Conservation (phyloP, 129 eudicot genomes). For the Rutidosis leptorrhynchoides region DNA sequence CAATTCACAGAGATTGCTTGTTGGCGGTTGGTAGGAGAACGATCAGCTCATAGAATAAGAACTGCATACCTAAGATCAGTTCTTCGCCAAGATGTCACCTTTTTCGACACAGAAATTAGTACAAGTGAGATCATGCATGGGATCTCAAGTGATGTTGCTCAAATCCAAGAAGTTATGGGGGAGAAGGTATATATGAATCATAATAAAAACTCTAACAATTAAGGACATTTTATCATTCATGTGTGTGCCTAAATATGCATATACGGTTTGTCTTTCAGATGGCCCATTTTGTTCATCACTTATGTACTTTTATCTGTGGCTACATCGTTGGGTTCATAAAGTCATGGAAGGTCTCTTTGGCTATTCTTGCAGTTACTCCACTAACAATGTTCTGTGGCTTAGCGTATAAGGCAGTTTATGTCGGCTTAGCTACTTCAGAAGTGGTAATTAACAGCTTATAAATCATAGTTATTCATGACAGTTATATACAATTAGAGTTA, state of each 20-base stretch:
- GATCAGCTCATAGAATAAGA: slow-evolving; percentile 84
- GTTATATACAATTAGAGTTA: neutral
- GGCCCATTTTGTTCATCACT: slow-evolving; percentile 77
- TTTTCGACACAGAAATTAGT: slow-evolving; percentile 65
- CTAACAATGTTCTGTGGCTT: slow-evolving; percentile 82
- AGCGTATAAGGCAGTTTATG: slow-evolving; percentile 76
- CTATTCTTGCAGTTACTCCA: slow-evolving; percentile 78
- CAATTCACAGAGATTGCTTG: slow-evolving; percentile 63
- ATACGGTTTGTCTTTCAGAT: slow-evolving; percentile 43
- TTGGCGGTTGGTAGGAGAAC: slow-evolving; percentile 80
- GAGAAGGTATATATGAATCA: slow-evolving; percentile 49
- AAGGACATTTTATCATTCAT: neutral
- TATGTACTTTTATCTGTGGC: slow-evolving; percentile 70
- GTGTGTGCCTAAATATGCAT: neutral
- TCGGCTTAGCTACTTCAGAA: slow-evolving; percentile 73
- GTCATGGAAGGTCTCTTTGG: slow-evolving; percentile 71
- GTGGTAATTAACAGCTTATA: slow-evolving; percentile 46
- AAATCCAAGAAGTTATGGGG: slow-evolving; percentile 90
- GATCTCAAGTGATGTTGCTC: slow-evolving; percentile 88
- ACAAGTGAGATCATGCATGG: slow-evolving; percentile 92
- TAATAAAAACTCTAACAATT: slow-evolving; percentile 2
- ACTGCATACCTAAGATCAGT: slow-evolving; percentile 67
- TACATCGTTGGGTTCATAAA: slow-evolving; percentile 58
- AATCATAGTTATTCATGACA: neutral
- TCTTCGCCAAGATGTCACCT: slow-evolving; percentile 66